These are phyloP conservation scores for Kalaharituber pfeilii DNA, from an alignment of 2,329 filamentous ascomycete species.

Conservation along the genomic window DNA sequence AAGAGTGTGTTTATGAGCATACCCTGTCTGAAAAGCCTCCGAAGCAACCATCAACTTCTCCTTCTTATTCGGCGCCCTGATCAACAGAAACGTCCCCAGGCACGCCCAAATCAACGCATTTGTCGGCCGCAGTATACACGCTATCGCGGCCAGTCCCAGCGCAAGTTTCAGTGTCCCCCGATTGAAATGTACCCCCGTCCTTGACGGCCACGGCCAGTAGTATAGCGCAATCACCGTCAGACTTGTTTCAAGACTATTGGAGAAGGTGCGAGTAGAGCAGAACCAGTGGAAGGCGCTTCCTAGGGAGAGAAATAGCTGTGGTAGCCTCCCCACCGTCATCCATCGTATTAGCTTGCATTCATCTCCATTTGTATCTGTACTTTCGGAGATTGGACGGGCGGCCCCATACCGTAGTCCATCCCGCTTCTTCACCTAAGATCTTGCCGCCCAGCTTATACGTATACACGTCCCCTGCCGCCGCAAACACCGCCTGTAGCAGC, in stretches of 20 bases:
- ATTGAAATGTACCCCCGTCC: constrained; percentile 27
- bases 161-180: constrained; percentile 10
- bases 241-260: constrained; percentile 83
- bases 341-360: too few relatives aligned
- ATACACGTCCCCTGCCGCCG: constrained; percentile 65
- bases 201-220: constrained; percentile 68
- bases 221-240: constrained; percentile 63
- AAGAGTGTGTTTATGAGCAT: constrained; percentile 15
- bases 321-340: too few relatives aligned
- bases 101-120: constrained; percentile 72
- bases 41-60: constrained; percentile 34
- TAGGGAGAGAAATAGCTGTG: constrained; percentile 51
- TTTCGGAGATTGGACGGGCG: constrained; percentile 16
- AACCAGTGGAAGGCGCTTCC: constrained; percentile 93
- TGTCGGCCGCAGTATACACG: constrained; percentile 74
- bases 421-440: constrained; percentile 49
- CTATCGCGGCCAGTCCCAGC: constrained; percentile 51
- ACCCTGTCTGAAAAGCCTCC: constrained; percentile 37
- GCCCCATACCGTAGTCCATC: constrained; percentile 58
- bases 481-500: constrained; percentile 56
- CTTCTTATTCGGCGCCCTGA: constrained; percentile 19
- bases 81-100: constrained; percentile 33
- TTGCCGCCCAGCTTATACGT: constrained; percentile 66
- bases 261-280: constrained; percentile 80
- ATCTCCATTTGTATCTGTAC: not conserved